Evolutionary conservation across 768 basidiomycete species (phyloP).

Genomic region (Rhodotorula graminis): DNA sequence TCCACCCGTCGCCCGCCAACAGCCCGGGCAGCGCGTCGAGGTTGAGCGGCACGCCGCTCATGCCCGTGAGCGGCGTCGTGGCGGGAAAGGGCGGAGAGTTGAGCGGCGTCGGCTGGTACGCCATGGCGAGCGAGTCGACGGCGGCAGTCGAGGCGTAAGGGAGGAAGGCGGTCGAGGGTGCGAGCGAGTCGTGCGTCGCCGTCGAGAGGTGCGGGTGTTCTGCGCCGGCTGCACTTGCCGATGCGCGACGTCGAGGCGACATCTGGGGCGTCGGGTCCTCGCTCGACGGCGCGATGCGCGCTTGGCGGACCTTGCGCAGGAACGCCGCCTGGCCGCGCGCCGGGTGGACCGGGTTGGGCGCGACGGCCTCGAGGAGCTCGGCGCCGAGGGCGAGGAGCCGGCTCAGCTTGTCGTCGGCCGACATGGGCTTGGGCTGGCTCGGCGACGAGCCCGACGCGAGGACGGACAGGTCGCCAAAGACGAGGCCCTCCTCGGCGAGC

Average conservation of each 20-base stretch:
- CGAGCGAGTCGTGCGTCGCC: neutral
- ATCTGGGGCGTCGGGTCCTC: neutral
- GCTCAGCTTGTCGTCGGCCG: slow-evolving; percentile 32
- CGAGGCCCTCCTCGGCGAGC: slow-evolving; percentile 37
- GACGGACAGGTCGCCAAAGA: slow-evolving; percentile 31
- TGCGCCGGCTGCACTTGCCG: too few relatives aligned
- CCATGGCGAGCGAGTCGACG: neutral
- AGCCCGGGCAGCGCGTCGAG: neutral
- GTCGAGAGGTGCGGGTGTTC: too few relatives aligned
- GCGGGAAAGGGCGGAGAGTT: neutral
- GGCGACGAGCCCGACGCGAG: slow-evolving; percentile 8
- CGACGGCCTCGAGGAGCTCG: slow-evolving; percentile 37
- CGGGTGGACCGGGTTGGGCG: slow-evolving; percentile 32
- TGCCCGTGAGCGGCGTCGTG: too few relatives aligned
- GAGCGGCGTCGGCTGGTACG: neutral
- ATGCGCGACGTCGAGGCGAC: too few relatives aligned
- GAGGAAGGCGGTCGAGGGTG: neutral
- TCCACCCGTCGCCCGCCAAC: neutral
- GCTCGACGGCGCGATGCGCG: slow-evolving; percentile 3
- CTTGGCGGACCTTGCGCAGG: slow-evolving; percentile 34
- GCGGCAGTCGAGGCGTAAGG: neutral
- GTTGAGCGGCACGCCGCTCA: neutral
- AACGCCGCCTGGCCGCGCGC: slow-evolving; percentile 29
- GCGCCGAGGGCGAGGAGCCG: slow-evolving; percentile 37
- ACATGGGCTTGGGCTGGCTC: slow-evolving; percentile 11